Evolutionary conservation across 2,329 filamentous ascomycete genomes (phyloP), one percentile per base, ranked within the genome.

Genomic region (Ophiostoma ips): DNA sequence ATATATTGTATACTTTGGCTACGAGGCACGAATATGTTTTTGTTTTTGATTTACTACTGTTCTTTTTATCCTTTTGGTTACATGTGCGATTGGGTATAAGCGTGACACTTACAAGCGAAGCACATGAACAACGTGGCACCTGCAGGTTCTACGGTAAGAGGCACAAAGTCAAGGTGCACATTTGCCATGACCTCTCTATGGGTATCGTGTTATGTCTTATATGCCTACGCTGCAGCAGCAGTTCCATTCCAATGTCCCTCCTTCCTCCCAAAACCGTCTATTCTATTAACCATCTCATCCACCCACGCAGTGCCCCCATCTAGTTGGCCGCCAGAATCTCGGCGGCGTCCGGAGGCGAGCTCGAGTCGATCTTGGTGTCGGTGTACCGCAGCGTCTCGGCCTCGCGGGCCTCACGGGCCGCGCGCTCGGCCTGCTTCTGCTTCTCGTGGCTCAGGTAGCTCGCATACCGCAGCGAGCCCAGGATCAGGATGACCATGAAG

Each of bases 401-500:
- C 55, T 68, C 64, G 48, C 65, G 66, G 51, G 63, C 66, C 56
- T 64, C 64, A 53, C 47, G 53, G 41, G 52, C 52, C 28, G 46
- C 49, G 2, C 64, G 62, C 24, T 71, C 69, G 13, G 63, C 67
- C 60, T 72, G 68, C 57, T 63, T 68, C 60, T 73, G 63, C 58
- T 65, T 67, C 62, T 75, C 66, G 48, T 76, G 72, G 53, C 65
- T 66, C 30, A 72, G 65, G 55, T 77, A 79, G 41, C 75, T 79
- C 3, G 73, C 70, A 59, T 81, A 83, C 21, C 77, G 72, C 46
- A 83, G 64, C 28, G 73, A 76, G 12, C 71, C 70, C 13, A 83
- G 64, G 8, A 77, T 79, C 53, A 81, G 60, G 33, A 82, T 67
- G 30, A 72, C 78, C 76, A 83, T 78, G 65, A 82, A 78, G 48